Conservation (phyloP, 2,329 filamentous ascomycete species). For the Botrytis pseudocinerea region DNA sequence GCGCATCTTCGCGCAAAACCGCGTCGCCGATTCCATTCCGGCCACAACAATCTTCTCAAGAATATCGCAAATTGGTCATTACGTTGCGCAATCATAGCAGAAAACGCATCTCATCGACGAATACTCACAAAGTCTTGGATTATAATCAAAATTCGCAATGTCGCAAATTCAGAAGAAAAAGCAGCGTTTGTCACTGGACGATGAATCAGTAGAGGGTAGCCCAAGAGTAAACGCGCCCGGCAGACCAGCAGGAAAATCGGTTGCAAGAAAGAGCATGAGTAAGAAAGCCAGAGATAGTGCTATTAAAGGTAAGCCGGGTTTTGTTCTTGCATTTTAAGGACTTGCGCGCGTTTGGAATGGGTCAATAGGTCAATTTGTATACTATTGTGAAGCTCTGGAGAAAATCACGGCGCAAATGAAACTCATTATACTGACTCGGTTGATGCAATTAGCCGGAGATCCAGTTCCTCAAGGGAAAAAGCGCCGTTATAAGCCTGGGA, state of each 20-base stretch:
- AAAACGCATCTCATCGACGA: not conserved
- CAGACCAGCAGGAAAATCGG: conserved; percentile 11
- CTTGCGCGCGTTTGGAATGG: not conserved
- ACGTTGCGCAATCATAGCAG: not conserved
- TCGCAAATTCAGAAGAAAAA: conserved; percentile 22
- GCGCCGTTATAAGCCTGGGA: conserved; percentile 74
- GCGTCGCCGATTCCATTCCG: conserved; percentile 13
- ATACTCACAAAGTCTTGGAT: not conserved
- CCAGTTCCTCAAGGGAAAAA: conserved; percentile 64
- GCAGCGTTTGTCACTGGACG: conserved; percentile 7
- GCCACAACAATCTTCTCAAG: not conserved
- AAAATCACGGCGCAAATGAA: not conserved
- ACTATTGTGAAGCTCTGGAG: no score
- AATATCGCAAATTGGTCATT: not conserved
- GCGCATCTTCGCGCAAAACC: conserved; percentile 13
- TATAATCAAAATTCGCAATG: conserved; percentile 1
- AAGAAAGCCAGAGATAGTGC: conserved; percentile 13
- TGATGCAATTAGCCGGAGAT: conserved; percentile 63
- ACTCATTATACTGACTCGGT: not conserved
- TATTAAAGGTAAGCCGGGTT: conserved; percentile 22
- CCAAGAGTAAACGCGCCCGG: not conserved
- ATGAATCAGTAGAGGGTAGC: not conserved
- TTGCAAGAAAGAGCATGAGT: not conserved
- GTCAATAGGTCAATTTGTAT: no score
- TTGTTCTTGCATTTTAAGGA: not conserved